Percentiles rank a stretch among this genome's conserved stretches.
phyloP scores from a whole-genome alignment of 345 rosid genomes.

The Trapa bicornis region DNA sequence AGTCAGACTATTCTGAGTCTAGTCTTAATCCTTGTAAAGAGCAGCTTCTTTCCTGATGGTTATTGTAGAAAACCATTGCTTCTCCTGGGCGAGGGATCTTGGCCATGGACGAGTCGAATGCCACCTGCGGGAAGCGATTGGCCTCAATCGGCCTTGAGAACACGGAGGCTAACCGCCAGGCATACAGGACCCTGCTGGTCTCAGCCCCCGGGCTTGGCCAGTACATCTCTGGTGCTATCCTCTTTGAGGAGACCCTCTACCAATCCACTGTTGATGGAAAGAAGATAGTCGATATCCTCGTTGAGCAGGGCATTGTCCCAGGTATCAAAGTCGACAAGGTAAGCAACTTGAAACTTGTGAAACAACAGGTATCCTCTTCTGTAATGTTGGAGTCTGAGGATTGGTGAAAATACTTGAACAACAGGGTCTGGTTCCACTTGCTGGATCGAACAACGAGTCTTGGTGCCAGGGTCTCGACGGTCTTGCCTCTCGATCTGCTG shows the following conservation, averaged over 20 bases:
- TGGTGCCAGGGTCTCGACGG: conserved; percentile 99
- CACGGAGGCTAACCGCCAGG: conserved; percentile 95
- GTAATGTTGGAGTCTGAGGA: background rate
- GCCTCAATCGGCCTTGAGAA: conserved; percentile 93
- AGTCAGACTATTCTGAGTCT: background rate
- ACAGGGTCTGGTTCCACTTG: conserved; percentile 95
- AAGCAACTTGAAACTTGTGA: background rate
- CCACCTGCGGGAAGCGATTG: conserved; percentile 93
- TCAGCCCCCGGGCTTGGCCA: conserved; percentile 74
- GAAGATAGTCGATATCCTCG: conserved; percentile 89
- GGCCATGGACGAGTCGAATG: conserved; percentile 98
- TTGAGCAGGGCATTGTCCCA: conserved; percentile 82
- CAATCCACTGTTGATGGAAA: conserved; percentile 78
- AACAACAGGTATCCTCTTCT: background rate
- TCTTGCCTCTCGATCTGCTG: conserved; percentile 84
- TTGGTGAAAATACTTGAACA: conserved; percentile 3
- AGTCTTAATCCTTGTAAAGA: background rate
- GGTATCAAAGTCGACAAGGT: conserved; percentile 99
- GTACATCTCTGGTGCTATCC: conserved; percentile 82
- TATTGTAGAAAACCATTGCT: conserved; percentile 66
- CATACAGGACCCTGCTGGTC: conserved; percentile 79
- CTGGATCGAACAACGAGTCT: conserved; percentile 86
- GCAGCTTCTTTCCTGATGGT: background rate
- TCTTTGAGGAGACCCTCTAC: conserved; percentile 95
- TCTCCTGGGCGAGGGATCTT: conserved; percentile 95